phyloP scores from a whole-genome alignment of 345 rosid genomes.

The Sonneratia alba region DNA sequence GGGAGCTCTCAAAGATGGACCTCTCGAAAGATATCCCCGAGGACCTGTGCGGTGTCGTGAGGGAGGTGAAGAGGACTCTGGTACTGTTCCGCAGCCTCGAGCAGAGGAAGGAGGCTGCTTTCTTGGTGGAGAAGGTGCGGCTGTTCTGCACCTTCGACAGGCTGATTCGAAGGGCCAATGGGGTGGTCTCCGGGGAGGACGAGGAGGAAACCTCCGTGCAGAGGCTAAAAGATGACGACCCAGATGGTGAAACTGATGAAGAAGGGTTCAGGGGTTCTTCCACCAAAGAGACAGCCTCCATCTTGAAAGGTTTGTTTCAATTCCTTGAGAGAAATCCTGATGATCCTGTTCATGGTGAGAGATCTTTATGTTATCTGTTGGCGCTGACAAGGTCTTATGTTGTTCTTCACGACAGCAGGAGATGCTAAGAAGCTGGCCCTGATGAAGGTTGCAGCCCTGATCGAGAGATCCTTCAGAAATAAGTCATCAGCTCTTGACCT shows the following conservation, averaged over 20 bases:
- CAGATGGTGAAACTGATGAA: conserved; percentile 19
- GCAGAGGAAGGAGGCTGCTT: conserved; percentile 44
- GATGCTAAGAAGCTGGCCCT: conserved; percentile 37
- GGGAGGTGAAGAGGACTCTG: conserved; percentile 29
- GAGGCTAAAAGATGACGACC: too few relatives aligned
- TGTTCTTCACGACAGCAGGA: background rate
- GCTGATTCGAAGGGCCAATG: conserved; percentile 41
- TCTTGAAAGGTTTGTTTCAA: background rate
- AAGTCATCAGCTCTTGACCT: conserved; percentile 39
- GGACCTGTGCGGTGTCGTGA: conserved; percentile 36
- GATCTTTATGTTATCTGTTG: too few relatives aligned
- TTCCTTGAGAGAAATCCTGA: too few relatives aligned
- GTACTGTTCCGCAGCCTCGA: conserved; percentile 38
- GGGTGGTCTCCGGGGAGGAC: conserved; percentile 36
- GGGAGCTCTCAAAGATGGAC: conserved; percentile 31
- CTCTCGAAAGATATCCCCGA: conserved; percentile 31
- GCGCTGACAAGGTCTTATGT: too few relatives aligned
- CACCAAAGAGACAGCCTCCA: conserved; percentile 4
- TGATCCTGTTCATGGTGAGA: too few relatives aligned
- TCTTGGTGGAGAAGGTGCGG: conserved; percentile 39
- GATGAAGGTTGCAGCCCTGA: conserved; percentile 49
- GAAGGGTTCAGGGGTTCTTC: conserved; percentile 35
- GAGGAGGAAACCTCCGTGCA: conserved; percentile 5
- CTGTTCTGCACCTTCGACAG: conserved; percentile 36
- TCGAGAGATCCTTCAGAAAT: conserved; percentile 39